Base-by-base conservation (phyloP, 2,329 filamentous ascomycete species). In the Aspergillus unguis region DNA sequence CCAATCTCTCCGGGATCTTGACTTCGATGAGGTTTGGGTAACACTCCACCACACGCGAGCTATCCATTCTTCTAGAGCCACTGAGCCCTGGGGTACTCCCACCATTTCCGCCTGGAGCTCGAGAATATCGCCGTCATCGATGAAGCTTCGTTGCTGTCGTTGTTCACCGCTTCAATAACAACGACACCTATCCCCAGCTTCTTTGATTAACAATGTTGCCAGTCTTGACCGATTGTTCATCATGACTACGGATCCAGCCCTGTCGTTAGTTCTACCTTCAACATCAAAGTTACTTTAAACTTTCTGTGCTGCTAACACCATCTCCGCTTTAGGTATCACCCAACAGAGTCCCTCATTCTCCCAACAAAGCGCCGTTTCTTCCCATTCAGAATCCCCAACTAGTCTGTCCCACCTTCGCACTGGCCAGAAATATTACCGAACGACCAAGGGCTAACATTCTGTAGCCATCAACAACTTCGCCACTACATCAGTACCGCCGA, bases 401-500 rank as follows among this genome's bases (percentile, higher is more conserved):
- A 83, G 84, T 88, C 74, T 60, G 82, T 72, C 73, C 32, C 46
- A 57, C 31, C 26, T 44, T 46, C 45, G 48, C 28, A 8, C 41
- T 27, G 10, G 23, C 33, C 23, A 36, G 10, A 35, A 31, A 49
- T 44, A 31, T 40, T 37, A 43, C 31, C 28, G 29, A 29, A 23
- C 42, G 25, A 10, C 25, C 45, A 50, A 44, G 33, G 60, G 45
- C 57, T 60, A 53, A 65, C 52, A 36, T 35, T 42, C 54, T 55
- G 44, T 62, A 75, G 73, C 53, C 72, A 76, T 56, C 68, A 67
- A 53, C 73, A 77, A 74, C 80, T 99, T 42, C 89, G 92, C 50
- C 92, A 95, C 62, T 85, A 95, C 61, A 88, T 97, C 67, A 92
- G 89, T 70, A 87, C 86, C 27, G 85, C 90, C 60, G 84, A 88